These are phyloP conservation scores for Plenodomus tracheiphilus DNA, from an alignment of 2,329 filamentous ascomycete species.

Conservation along the genomic window DNA sequence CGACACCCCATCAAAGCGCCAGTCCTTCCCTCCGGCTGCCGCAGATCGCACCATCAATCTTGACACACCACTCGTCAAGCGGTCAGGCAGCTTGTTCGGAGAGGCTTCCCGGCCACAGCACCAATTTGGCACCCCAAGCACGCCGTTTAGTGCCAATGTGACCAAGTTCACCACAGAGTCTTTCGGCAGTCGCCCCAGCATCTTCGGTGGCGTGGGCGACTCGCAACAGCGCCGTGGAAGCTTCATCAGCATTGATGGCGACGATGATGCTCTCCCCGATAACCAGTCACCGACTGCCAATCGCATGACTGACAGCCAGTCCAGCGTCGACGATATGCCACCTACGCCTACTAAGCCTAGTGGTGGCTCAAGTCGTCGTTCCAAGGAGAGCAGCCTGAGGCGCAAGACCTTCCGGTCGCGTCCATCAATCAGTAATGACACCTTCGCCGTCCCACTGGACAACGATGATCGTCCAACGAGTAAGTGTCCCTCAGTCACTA, in stretches of 20 bases:
- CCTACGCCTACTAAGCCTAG: slow-evolving; percentile 87
- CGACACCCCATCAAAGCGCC: slow-evolving; percentile 95
- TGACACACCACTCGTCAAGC: slow-evolving; percentile 48
- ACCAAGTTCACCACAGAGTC: slow-evolving; percentile 66
- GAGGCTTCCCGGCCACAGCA: slow-evolving; percentile 68
- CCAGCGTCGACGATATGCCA: slow-evolving; percentile 74
- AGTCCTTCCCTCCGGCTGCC: slow-evolving; percentile 68
- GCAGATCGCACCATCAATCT: slow-evolving; percentile 36
- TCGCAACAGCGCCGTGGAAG: slow-evolving; percentile 65
- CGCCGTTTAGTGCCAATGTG: slow-evolving; percentile 72
- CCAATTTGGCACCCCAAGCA: slow-evolving; percentile 78
- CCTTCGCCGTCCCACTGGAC: slow-evolving; percentile 47
- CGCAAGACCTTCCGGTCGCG: slow-evolving; percentile 54
- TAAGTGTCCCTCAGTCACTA: slow-evolving; percentile 39
- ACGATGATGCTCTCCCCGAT: slow-evolving; percentile 57
- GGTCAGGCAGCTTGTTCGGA: slow-evolving; percentile 57
- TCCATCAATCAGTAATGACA: slow-evolving; percentile 51
- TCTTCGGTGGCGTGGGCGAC: slow-evolving; percentile 62
- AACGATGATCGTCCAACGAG: slow-evolving; percentile 33
- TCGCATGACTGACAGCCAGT: slow-evolving; percentile 57
- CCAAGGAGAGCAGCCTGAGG: slow-evolving; percentile 55
- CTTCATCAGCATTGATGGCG: slow-evolving; percentile 78
- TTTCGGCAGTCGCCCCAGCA: slow-evolving; percentile 66
- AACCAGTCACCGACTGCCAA: slow-evolving; percentile 61
- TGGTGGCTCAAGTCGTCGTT: slow-evolving; percentile 49